Evolutionary conservation across 768 basidiomycete genomes (phyloP).

Genomic region (Tephrocybe sp.): DNA sequence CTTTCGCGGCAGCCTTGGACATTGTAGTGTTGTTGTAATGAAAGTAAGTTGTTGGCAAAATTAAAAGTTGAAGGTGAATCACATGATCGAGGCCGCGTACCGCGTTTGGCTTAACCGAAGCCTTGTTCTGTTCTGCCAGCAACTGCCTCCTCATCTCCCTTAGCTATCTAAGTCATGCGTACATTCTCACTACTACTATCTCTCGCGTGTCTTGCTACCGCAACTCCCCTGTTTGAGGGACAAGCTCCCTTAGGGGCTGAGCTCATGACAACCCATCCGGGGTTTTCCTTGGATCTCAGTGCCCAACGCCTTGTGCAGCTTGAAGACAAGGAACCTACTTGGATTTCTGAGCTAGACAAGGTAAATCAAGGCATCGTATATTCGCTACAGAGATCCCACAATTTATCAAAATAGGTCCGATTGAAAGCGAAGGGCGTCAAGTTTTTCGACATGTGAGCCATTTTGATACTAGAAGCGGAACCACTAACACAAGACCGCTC

Average conservation of each 20-base stretch:
- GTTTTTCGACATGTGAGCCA: constrained; percentile 82
- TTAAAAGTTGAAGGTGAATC: constrained; percentile 1
- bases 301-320: constrained; percentile 75
- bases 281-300: constrained; percentile 70
- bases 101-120: not conserved
- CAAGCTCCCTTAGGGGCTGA: constrained; percentile 38
- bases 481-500: constrained; percentile 14
- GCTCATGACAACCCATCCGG: constrained; percentile 37
- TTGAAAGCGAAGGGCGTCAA: constrained; percentile 73
- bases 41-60: not conserved
- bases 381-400: constrained; percentile 8
- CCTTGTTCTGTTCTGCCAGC: not conserved
- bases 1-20: constrained; percentile 65
- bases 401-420: constrained; percentile 51
- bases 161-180: constrained; percentile 39
- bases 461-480: constrained; percentile 11
- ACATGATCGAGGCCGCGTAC: constrained; percentile 2
- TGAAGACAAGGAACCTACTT: constrained; percentile 64
- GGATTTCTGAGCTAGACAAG: constrained; percentile 92
- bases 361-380: constrained; percentile 29
- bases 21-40: constrained; percentile 34
- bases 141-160: not conserved
- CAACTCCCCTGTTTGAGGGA: constrained; percentile 34
- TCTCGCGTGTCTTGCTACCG: constrained; percentile 39
- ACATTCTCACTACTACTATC: constrained; percentile 40